These are phyloP conservation scores for Singerocomus rubriflavus DNA, from an alignment of 1,284 basidiomycete genomes.

Conservation along the genomic window DNA sequence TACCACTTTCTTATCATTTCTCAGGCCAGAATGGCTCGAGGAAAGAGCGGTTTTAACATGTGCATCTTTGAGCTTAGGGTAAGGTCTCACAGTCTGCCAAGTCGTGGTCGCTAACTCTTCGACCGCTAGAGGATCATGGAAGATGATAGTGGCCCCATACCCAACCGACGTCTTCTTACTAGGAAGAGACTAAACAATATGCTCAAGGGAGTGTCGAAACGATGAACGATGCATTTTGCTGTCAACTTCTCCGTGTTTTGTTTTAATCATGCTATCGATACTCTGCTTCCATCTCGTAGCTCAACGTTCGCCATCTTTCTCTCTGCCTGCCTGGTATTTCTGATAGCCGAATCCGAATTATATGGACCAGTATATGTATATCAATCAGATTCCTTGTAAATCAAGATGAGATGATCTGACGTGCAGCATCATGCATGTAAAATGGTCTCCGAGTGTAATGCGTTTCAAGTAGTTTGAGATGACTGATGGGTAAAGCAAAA, in stretches of 20 bases:
- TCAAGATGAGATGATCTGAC: slow-evolving; percentile 11
- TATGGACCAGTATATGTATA: slow-evolving; percentile 14
- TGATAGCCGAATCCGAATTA: slow-evolving; percentile 3
- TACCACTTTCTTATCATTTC: slow-evolving; percentile 5
- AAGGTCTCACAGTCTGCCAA: not conserved
- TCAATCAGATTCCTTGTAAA: slow-evolving; percentile 14
- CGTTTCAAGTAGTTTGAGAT: not conserved
- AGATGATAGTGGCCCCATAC: slow-evolving; percentile 17
- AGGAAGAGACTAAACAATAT: slow-evolving; percentile 11
- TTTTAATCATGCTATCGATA: slow-evolving; percentile 13
- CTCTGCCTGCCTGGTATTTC: not conserved
- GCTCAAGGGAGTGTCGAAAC: not conserved
- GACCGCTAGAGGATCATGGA: slow-evolving; percentile 24
- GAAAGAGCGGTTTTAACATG: slow-evolving; percentile 25
- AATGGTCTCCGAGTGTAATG: slow-evolving; percentile 8
- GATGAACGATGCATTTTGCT: not conserved
- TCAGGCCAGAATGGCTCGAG: slow-evolving; percentile 16
- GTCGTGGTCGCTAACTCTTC: not conserved
- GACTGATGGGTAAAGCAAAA: slow-evolving; percentile 8
- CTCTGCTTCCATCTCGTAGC: not conserved
- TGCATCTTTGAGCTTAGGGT: slow-evolving; percentile 32
- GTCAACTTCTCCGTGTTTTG: not conserved
- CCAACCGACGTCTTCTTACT: slow-evolving; percentile 25
- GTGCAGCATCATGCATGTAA: slow-evolving; percentile 9
- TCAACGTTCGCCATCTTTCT: too few relatives aligned